These are phyloP conservation scores for Microsporum ferrugineum DNA, from an alignment of 2,329 filamentous ascomycete genomes.

Conservation along the genomic window DNA sequence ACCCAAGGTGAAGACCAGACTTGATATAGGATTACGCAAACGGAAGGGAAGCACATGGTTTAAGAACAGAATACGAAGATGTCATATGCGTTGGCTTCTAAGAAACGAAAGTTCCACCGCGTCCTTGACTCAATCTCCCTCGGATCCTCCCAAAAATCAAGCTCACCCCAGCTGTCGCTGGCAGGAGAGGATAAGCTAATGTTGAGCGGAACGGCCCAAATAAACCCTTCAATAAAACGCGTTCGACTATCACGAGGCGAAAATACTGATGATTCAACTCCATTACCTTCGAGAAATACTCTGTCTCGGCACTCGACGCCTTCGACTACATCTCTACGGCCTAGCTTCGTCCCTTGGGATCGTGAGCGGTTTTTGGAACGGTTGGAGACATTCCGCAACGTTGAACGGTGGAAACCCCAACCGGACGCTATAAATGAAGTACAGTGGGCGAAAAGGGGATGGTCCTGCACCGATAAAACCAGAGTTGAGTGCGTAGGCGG, in stretches of 20 bases:
- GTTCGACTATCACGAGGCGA: slow-evolving; percentile 11
- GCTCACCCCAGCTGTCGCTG: background rate
- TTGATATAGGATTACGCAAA: background rate
- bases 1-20: background rate
- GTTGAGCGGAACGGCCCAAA: background rate
- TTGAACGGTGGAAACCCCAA: slow-evolving; percentile 90
- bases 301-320: slow-evolving; percentile 7
- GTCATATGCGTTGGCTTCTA: slow-evolving; percentile 37
- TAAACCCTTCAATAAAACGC: slow-evolving; percentile 13
- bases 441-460: slow-evolving; percentile 88
- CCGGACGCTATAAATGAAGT: slow-evolving; percentile 76
- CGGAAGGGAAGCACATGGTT: too few species aligned
- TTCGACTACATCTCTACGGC: slow-evolving; percentile 30
- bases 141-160: slow-evolving; percentile 8
- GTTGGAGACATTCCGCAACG: slow-evolving; percentile 77
- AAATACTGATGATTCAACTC: slow-evolving; percentile 5
- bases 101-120: slow-evolving; percentile 39
- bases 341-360: slow-evolving; percentile 78
- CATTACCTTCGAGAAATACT: background rate
- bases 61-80: slow-evolving; percentile 17
- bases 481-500: slow-evolving; percentile 70
- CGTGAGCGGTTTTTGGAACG: slow-evolving; percentile 69
- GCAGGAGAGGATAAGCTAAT: background rate
- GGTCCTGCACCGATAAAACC: slow-evolving; percentile 74
- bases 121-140: slow-evolving; percentile 36